Base-by-base conservation (phyloP, 148 eudicot species). In the Cornus florida region DNA sequence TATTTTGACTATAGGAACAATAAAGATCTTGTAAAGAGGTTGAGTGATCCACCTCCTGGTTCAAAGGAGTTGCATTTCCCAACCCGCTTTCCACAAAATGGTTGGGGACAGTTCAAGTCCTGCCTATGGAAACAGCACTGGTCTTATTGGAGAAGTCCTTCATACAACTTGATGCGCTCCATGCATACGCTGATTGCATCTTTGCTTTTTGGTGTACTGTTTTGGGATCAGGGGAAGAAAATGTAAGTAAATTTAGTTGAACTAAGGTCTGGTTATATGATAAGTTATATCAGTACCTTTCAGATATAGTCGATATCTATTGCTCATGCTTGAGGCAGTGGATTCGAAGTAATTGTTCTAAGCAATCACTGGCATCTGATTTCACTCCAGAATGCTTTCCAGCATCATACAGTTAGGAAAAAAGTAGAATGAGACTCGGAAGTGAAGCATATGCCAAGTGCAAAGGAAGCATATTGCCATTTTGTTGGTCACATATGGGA, bases 121-220 rank as follows among this genome's bases (percentile, higher is more conserved):
- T 94, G 97, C 84, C 85, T 94, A 4, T 92, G 98, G 98, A 94
- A 92, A 85, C 93, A 85, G 43, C 77, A 88, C 67, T 84, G 82
- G 81, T 94, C 98, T 64, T 94, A 92, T 69, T 94, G 98, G 98
- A 90, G 98, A 86, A 94, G 86, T 81, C 97, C 98, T 70, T 83
- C 97, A 0, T 94, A 91, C 88, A 94, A 85, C 87, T 78, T 92
- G 81, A 77, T 28, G 75, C 94, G 95, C 43, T 66, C 73, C 4
- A 12, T 79, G 5, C 80, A 60, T 78, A 67, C 80, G 69, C 73
- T 91, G 22, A 10, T 89, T 10, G 50, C 90, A 23, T 87, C 95
- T 65, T 65, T 90, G 14, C 69, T 90, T 67, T 91, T 89, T 13
- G 93, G 97, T 57, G 10, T 89, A 56, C 75, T 94, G 48, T 94